Evolutionary conservation across 192 early-diverging fungal genomes (phyloP).

Genomic region (Chytriomyces hyalinus): DNA sequence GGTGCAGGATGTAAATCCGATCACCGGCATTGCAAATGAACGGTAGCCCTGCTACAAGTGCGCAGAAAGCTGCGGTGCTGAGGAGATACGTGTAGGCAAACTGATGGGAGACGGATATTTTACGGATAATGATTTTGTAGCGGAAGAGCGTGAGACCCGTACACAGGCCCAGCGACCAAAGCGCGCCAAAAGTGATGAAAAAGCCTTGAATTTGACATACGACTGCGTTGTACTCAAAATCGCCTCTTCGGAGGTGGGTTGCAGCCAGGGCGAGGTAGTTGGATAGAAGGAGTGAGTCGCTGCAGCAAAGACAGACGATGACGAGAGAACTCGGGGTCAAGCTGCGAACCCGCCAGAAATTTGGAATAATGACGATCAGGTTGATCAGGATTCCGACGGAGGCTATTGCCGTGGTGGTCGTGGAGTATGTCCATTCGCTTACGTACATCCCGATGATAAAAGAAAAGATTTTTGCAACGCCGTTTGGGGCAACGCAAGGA

Average conservation of each 20-base stretch:
- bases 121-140: neutral
- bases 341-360: neutral
- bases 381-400: neutral
- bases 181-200: neutral
- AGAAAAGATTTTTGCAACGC: too few relatives aligned
- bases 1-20: too few relatives aligned
- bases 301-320: neutral
- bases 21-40: too few relatives aligned
- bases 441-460: too few relatives aligned
- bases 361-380: neutral
- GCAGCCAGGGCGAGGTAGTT: neutral
- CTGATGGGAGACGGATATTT: too few relatives aligned
- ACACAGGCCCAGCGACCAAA: neutral
- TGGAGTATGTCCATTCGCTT: too few relatives aligned
- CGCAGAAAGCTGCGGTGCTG: too few relatives aligned
- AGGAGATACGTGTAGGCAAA: too few relatives aligned
- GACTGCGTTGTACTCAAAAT: neutral
- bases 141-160: neutral
- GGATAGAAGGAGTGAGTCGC: neutral
- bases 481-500: too few relatives aligned
- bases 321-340: neutral
- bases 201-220: neutral
- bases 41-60: too few relatives aligned
- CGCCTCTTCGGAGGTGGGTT: neutral
- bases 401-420: neutral